Percentiles rank a stretch among this genome's conserved stretches.
Evolutionary conservation across 2,329 filamentous ascomycete species (phyloP).

Genomic region (Chrysoporthe cubensis): DNA sequence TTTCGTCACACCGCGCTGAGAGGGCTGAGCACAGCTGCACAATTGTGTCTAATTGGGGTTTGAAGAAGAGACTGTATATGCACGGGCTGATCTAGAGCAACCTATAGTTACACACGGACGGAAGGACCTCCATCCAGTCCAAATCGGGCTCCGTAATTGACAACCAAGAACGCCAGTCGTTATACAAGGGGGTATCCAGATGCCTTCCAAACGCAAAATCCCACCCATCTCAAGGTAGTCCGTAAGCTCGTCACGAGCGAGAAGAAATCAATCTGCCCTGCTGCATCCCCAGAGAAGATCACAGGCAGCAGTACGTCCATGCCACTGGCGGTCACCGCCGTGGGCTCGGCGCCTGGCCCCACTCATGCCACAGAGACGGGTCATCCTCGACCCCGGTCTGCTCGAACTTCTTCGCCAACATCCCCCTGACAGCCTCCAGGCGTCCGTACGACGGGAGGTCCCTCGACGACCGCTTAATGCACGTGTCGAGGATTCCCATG

Average conservation of each 20-base stretch:
- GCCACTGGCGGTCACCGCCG: background rate
- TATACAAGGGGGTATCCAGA: slow-evolving; percentile 21
- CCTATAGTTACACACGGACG: too few species aligned
- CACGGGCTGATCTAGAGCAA: too few species aligned
- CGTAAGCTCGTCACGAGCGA: slow-evolving; percentile 1
- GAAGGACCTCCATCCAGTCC: too few species aligned
- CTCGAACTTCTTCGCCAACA: slow-evolving; percentile 23
- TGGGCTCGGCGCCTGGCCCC: slow-evolving; percentile 9
- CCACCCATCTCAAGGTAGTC: background rate
- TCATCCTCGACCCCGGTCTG: slow-evolving; percentile 20
- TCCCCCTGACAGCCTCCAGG: slow-evolving; percentile 23
- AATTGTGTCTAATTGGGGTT: too few species aligned
- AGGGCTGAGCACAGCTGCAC: too few species aligned
- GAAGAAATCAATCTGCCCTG: background rate
- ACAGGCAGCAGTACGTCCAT: background rate
- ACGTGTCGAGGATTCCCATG: slow-evolving; percentile 50
- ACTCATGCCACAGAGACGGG: slow-evolving; percentile 24
- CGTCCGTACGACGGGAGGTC: slow-evolving; percentile 20
- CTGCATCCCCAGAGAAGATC: background rate
- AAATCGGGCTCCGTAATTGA: background rate
- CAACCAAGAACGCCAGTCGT: background rate
- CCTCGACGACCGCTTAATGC: slow-evolving; percentile 35
- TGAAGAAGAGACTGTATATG: too few species aligned
- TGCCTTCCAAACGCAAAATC: background rate
- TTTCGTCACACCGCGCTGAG: too few species aligned